Percentiles rank a stretch among this genome's conserved stretches.
Evolutionary conservation across 257 asterid genomes (phyloP).

Genomic region (Orobanche coerulescens): DNA sequence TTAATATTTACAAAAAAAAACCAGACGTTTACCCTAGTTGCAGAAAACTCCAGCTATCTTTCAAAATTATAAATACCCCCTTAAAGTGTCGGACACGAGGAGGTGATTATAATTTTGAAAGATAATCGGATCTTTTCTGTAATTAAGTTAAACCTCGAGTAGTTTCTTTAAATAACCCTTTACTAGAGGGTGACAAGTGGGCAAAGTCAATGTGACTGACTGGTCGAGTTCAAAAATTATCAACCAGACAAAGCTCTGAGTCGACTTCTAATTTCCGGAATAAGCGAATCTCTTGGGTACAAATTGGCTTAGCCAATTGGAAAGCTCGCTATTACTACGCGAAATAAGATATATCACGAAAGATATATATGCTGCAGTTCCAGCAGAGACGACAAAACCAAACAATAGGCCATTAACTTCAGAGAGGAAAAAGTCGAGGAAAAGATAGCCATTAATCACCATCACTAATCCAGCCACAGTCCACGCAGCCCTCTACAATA

Average conservation of each 20-base stretch:
- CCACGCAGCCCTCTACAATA: slow-evolving; percentile 70
- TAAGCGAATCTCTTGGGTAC: slow-evolving; percentile 30
- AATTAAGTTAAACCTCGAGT: neutral
- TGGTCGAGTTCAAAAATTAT: neutral
- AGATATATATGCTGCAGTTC: slow-evolving; percentile 55
- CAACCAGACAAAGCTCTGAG: neutral
- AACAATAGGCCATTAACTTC: slow-evolving; percentile 63
- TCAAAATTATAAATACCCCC: no score
- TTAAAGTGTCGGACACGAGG: no score
- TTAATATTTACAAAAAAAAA: no score
- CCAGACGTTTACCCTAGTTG: slow-evolving; percentile 8
- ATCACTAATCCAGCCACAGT: slow-evolving; percentile 85
- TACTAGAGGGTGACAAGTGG: neutral
- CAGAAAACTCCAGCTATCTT: neutral
- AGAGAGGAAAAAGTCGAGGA: slow-evolving; percentile 67
- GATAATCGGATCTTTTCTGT: no score
- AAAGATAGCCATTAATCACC: slow-evolving; percentile 80
- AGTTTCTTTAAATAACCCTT: neutral
- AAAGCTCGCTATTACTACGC: slow-evolving; percentile 39
- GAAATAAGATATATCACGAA: slow-evolving; percentile 69
- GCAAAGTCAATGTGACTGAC: neutral
- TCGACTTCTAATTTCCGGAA: slow-evolving; percentile 28
- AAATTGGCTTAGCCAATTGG: slow-evolving; percentile 37
- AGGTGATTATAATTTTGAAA: no score
- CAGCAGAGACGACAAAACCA: slow-evolving; percentile 46